Percentiles rank a stretch among this genome's conserved stretches.
phyloP scores from a whole-genome alignment of 2,329 filamentous ascomycete species.

The Penicillium paneum region DNA sequence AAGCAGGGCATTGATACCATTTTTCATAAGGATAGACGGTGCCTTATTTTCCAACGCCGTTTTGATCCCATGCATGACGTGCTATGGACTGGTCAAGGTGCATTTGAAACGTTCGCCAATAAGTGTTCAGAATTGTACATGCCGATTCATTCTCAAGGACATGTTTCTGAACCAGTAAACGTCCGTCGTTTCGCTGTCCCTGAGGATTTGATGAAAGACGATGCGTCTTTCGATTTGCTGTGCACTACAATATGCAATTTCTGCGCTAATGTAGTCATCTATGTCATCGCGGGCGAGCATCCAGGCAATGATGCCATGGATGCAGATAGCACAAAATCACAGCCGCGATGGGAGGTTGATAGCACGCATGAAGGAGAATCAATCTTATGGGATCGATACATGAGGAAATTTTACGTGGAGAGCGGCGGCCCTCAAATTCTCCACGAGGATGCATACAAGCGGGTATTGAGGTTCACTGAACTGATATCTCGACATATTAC shows the following conservation, averaged over 20 bases:
- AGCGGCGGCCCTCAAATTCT: background rate
- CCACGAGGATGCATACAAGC: background rate
- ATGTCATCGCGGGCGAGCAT: background rate
- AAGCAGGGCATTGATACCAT: background rate
- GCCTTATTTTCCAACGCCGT: background rate
- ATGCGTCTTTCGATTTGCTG: fast-evolving
- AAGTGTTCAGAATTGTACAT: background rate
- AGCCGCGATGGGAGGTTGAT: background rate
- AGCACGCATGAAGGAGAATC: background rate
- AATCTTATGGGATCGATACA: background rate
- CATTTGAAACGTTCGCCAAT: background rate
- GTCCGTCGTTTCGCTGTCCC: background rate
- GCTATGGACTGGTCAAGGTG: background rate
- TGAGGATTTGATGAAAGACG: background rate
- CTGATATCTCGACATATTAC: background rate
- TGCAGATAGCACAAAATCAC: background rate
- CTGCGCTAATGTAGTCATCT: background rate
- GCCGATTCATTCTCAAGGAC: no score
- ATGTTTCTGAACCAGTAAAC: background rate
- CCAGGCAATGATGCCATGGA: background rate
- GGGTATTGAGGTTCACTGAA: background rate
- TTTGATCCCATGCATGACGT: background rate
- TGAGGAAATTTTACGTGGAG: background rate
- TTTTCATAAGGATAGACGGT: background rate
- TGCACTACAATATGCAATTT: background rate